Conservation (phyloP, 73 alveolate genomes). For the Paramecium sexaurelia region DNA sequence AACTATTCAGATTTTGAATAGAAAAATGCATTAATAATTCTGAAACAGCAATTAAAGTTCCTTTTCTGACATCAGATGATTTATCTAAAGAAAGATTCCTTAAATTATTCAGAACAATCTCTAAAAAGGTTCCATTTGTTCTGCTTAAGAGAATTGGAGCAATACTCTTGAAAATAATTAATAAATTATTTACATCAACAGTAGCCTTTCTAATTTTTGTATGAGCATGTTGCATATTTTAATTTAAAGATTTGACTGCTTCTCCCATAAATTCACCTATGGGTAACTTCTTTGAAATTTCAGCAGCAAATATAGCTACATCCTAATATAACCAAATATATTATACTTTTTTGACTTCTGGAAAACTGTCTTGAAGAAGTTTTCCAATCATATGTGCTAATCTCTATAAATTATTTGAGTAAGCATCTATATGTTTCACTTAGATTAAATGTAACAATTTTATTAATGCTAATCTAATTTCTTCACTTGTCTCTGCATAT, state of each 20-base stretch:
- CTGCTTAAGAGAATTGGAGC: conserved; percentile 75
- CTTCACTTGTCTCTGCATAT: conserved; percentile 83
- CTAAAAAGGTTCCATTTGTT: conserved; percentile 76
- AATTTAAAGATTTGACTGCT: conserved; percentile 69
- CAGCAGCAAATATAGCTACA: conserved; percentile 67
- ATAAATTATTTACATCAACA: conserved; percentile 23
- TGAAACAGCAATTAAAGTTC: conserved; percentile 67
- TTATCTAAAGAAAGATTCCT: conserved; percentile 74
- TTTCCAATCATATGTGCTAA: conserved; percentile 78
- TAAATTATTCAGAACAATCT: conserved; percentile 72
- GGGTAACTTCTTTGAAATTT: conserved; percentile 71
- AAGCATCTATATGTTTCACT: conserved; percentile 74
- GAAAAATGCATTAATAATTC: conserved; percentile 76
- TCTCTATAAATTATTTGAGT: conserved; percentile 68
- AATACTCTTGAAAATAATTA: conserved; percentile 10
- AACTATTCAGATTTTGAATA: conserved; percentile 74
- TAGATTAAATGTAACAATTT: conserved; percentile 71
- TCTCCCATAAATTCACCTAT: conserved; percentile 78
- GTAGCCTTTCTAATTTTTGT: conserved; percentile 79
- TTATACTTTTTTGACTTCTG: conserved; percentile 75
- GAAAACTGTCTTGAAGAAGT: conserved; percentile 75
- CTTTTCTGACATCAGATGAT: conserved; percentile 78
- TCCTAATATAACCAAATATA: not conserved
- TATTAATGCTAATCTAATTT: conserved; percentile 75
- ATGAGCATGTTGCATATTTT: conserved; percentile 79